phyloP scores from a whole-genome alignment of 352 stramenopile genomes.

The Elongisporangium prolatum region DNA sequence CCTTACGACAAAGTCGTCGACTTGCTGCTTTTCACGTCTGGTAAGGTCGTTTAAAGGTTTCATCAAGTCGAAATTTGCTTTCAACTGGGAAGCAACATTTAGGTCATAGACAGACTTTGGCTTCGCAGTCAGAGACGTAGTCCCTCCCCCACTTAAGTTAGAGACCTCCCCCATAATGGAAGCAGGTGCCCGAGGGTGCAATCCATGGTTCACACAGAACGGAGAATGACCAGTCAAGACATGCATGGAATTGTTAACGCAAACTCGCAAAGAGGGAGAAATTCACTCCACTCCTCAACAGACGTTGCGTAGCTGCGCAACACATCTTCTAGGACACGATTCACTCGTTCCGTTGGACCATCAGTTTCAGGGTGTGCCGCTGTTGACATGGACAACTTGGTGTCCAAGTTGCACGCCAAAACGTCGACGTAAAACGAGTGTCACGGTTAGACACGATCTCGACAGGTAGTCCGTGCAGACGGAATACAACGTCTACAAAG shows the following conservation, averaged over 20 bases:
- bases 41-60: not conserved
- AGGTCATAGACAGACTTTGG: not conserved
- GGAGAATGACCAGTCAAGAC: constrained; percentile 15
- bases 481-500: constrained; percentile 24
- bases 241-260: constrained; percentile 18
- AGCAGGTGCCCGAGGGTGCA: constrained; percentile 11
- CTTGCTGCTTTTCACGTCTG: not conserved
- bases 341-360: constrained; percentile 24
- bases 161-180: too few species aligned
- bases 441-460: too few species aligned
- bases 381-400: constrained; percentile 14
- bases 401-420: constrained; percentile 18
- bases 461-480: constrained; percentile 16
- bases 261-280: constrained; percentile 18
- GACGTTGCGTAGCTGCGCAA: constrained; percentile 15
- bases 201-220: constrained; percentile 12
- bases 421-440: constrained; percentile 12
- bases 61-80: not conserved
- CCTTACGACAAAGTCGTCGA: not conserved
- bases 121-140: not conserved
- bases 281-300: constrained; percentile 9
- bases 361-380: constrained; percentile 17
- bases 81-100: not conserved
- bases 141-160: not conserved
- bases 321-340: constrained; percentile 17